Evolutionary conservation across 2,329 filamentous ascomycete genomes (phyloP).

Genomic region (Cladosporium sp.): DNA sequence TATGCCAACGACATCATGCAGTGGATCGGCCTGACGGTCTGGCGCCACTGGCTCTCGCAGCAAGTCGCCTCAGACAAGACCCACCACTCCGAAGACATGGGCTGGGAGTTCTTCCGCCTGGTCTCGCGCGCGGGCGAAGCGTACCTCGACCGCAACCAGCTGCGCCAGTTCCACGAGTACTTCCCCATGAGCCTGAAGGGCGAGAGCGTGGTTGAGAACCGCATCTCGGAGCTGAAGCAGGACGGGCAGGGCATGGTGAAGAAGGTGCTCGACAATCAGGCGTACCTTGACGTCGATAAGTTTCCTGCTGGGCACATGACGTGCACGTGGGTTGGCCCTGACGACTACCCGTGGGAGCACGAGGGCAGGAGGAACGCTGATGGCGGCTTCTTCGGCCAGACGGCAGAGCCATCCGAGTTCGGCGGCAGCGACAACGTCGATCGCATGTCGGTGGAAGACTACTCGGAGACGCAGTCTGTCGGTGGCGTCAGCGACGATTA

Average conservation of each 20-base stretch:
- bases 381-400: background rate
- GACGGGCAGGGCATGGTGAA: conserved; percentile 26
- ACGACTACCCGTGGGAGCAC: conserved; percentile 21
- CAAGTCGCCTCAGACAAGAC: conserved; percentile 44
- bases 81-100: conserved; percentile 46
- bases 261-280: conserved; percentile 12
- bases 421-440: conserved; percentile 1
- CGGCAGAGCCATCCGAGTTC: conserved; percentile 10
- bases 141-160: conserved; percentile 46
- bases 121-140: conserved; percentile 45
- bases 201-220: conserved; percentile 44
- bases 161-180: conserved; percentile 43
- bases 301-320: conserved; percentile 13
- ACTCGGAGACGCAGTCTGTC: background rate
- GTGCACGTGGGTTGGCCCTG: conserved; percentile 15
- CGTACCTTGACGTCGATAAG: conserved; percentile 13
- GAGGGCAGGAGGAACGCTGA: background rate
- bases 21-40: conserved; percentile 53
- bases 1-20: conserved; percentile 54
- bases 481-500: background rate
- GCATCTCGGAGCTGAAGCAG: conserved; percentile 46
- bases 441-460: background rate
- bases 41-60: conserved; percentile 52
- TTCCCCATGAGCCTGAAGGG: conserved; percentile 50
- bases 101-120: conserved; percentile 48